Evolutionary conservation across 2,329 filamentous ascomycete genomes (phyloP), one percentile per base, ranked within the genome.

Genomic region (Colletotrichum sp.): DNA sequence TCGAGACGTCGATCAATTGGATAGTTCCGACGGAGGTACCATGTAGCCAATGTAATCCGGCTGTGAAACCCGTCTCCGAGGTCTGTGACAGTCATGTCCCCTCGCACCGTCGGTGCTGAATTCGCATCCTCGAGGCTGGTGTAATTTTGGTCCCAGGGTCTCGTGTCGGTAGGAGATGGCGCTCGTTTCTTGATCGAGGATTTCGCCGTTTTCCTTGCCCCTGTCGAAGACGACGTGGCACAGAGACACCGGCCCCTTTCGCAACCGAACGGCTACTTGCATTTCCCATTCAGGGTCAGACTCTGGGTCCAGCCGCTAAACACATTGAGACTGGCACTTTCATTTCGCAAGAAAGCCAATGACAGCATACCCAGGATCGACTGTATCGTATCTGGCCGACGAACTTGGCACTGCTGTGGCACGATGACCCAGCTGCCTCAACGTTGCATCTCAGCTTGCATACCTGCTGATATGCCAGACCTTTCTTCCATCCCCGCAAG

Each of bases 191-290:
- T 43, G 13, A 52, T 52, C 32, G 38, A 16, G 36, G 5, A 36
- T 13, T 21, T 28, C 15, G 61, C 21, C 15, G 18, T 9, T n/a
- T 24, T 28, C 52, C 26, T 36, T 7, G 38, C 10, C 15, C 43
- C 18, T 26, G 18, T 61, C 24, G 55, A 36, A 18, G 32, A 30
- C 13, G 16, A 8, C n/a, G 57, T 6, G 13, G 34, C 26, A 36
- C 48, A 65, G 15, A n/a, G 48, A 30, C 26, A 28, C n/a, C 58
- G 57, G 43, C 38, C 16, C 64, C 30, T 63, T 58, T 43, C 28
- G n/a, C 34, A 48, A n/a, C 64, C 26, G 43, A n/a, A 28, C 58
- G 70, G 73, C 26, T 65, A 26, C 70, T 18, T 75, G 73, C 73
- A 69, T 43, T 30, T 18, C 18, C 26, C 30, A 26, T 48, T 32